phyloP scores from a whole-genome alignment of 2,329 filamentous ascomycete genomes.

The Chalaropsis ovoidea region DNA sequence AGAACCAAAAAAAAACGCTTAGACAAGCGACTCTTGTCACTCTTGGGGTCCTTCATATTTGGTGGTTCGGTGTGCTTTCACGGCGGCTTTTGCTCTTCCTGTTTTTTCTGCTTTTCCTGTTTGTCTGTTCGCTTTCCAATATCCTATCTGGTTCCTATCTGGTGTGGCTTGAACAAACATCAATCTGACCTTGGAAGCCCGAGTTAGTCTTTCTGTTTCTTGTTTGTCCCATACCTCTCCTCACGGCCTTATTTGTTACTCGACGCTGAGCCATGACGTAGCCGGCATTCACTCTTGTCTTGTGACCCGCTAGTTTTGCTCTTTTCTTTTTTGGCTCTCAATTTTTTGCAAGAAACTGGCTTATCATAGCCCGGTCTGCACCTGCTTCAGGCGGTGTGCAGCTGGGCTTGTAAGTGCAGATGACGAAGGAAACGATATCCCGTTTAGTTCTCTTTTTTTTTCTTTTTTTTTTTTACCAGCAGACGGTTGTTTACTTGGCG shows the following conservation, averaged over 20 bases:
- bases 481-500: constrained; percentile 4
- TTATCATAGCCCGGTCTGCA: not conserved
- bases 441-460: not conserved
- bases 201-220: not conserved
- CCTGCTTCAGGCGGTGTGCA: not conserved
- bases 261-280: not conserved
- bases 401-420: not conserved
- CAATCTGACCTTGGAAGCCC: not conserved
- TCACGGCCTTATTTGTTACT: not conserved
- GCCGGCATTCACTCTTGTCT: not conserved
- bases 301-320: not conserved
- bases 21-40: not conserved
- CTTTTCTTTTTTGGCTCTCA: not conserved
- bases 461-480: not conserved
- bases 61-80: not conserved
- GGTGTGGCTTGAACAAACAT: not conserved
- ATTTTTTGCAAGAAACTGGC: constrained; percentile 12
- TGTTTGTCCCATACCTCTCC: not conserved
- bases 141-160: not conserved
- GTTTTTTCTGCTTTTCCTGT: not conserved
- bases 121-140: not conserved
- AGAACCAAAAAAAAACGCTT: not conserved
- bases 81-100: not conserved
- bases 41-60: not conserved
- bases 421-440: constrained; percentile 13